Percentiles rank a stretch among this genome's conserved stretches.
phyloP scores from a whole-genome alignment of 2,329 filamentous ascomycete genomes.

The Xylariaceae sp. region DNA sequence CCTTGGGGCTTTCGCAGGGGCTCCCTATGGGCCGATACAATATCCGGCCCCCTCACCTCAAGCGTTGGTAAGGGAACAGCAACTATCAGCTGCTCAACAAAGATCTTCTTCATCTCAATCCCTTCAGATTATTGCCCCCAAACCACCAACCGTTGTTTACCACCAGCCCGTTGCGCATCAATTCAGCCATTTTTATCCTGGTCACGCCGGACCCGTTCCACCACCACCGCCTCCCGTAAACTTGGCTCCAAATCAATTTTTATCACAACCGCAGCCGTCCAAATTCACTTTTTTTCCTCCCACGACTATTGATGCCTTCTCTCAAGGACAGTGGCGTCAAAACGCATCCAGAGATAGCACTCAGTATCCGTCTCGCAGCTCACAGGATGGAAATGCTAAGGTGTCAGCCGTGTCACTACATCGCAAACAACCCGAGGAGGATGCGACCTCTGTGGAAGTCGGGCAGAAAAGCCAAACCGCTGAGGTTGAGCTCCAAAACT shows the following conservation, averaged over 20 bases:
- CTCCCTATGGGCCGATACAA: constrained; percentile 40
- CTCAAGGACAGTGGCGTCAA: constrained; percentile 26
- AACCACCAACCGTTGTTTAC: constrained; percentile 39
- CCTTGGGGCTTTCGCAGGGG: constrained; percentile 51
- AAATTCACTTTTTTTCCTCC: constrained; percentile 31
- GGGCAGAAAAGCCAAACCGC: constrained; percentile 5
- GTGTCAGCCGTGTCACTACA: constrained; percentile 13
- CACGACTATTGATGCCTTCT: constrained; percentile 27
- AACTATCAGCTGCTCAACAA: constrained; percentile 38
- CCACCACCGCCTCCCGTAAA: constrained; percentile 23
- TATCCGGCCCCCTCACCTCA: constrained; percentile 43
- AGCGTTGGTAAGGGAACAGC: constrained; percentile 39
- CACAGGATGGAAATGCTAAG: constrained; percentile 15
- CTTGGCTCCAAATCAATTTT: constrained; percentile 23
- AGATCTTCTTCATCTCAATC: constrained; percentile 36
- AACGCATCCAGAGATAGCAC: constrained; percentile 22
- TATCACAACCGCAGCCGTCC: constrained; percentile 22
- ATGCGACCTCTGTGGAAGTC: constrained; percentile 19
- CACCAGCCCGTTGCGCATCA: constrained; percentile 28
- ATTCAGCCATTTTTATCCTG: constrained; percentile 29
- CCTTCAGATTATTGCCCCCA: constrained; percentile 47
- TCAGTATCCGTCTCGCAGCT: constrained; percentile 19
- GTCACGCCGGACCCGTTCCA: constrained; percentile 30
- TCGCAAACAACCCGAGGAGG: constrained; percentile 17
- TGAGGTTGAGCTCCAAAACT: constrained; percentile 23